Evolutionary conservation across 2,329 filamentous ascomycete genomes (phyloP), one percentile per base, ranked within the genome.

Genomic region (Alternaria brassicae): DNA sequence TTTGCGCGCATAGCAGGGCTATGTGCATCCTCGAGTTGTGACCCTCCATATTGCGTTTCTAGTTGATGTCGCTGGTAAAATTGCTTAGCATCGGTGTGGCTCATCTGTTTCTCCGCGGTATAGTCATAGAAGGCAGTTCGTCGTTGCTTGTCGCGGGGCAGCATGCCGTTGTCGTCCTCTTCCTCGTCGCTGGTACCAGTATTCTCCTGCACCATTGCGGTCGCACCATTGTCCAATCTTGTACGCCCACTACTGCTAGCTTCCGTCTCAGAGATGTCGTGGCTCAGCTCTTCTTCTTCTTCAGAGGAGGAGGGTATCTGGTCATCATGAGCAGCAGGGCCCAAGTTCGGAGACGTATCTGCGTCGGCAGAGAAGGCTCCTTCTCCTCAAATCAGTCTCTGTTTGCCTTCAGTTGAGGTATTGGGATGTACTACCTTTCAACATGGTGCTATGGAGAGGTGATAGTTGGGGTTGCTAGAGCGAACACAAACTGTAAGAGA

Each of bases 111-210:
- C 79, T 99, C 95, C 53, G 92, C 91, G 52, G 94, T 90, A 72
- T 94, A 92, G 78, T 97, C 93, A 80, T 96, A 97, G 75, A 93
- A 96, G 19, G 93, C 91, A 8, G 93, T 97, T 75, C 89, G 89
- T 57, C 83, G 80, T 73, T 86, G 84, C 72, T 81, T 83, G 69
- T 84, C 82, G 68, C 82, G 74, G 40, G 80, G 79, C 40, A 84
- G 77, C 72, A 83, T 68, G 34, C 74, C 75, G 61, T 66, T 66
- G 47, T 63, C 66, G 39, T 69, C 74, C 8, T 70, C 69, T 37
- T 74, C 69, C 28, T 73, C 72, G 23, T 64, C 39, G 56, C 66
- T 67, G 53, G 70, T 65, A 50, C 66, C 66, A 55, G 70, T 65
- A 32, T 60, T 62, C 10, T 65, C 61, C 45, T 68, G 65, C 49